These are phyloP conservation scores for Glycine tomentella DNA, from an alignment of 306 rosid species.

Conservation along the genomic window DNA sequence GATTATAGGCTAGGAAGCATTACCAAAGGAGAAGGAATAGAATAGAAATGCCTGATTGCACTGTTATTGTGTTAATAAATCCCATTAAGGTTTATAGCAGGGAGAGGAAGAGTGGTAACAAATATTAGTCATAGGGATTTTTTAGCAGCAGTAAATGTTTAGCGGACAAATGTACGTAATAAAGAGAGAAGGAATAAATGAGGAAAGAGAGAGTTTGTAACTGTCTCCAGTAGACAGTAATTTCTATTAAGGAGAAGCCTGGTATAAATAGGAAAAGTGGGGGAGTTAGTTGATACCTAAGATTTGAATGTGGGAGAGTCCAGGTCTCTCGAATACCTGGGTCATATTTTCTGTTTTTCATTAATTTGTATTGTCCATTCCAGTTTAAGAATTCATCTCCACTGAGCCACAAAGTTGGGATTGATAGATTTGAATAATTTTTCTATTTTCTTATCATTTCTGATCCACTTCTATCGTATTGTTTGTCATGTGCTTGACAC, in stretches of 20 bases:
- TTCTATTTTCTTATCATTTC: too few species aligned
- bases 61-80: not conserved
- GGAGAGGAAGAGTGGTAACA: not conserved
- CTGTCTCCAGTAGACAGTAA: too few species aligned
- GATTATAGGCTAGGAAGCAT: not conserved
- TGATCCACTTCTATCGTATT: not conserved
- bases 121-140: not conserved
- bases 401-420: not conserved
- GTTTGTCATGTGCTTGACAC: conserved; percentile 18
- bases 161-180: not conserved
- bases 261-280: not conserved
- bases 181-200: not conserved
- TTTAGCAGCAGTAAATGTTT: not conserved
- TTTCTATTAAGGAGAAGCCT: not conserved
- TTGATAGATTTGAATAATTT: too few species aligned
- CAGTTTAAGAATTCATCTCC: too few species aligned
- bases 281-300: too few species aligned
- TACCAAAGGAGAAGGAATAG: not conserved
- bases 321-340: not conserved
- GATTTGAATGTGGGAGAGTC: too few species aligned
- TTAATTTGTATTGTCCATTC: not conserved
- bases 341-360: too few species aligned
- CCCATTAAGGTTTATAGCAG: not conserved
- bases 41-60: conserved; percentile 20
- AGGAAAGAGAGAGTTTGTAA: too few species aligned